Evolutionary conservation across 1,284 basidiomycete species (phyloP), one percentile per base, ranked within the genome.

Genomic region (Naganishia cerealis): DNA sequence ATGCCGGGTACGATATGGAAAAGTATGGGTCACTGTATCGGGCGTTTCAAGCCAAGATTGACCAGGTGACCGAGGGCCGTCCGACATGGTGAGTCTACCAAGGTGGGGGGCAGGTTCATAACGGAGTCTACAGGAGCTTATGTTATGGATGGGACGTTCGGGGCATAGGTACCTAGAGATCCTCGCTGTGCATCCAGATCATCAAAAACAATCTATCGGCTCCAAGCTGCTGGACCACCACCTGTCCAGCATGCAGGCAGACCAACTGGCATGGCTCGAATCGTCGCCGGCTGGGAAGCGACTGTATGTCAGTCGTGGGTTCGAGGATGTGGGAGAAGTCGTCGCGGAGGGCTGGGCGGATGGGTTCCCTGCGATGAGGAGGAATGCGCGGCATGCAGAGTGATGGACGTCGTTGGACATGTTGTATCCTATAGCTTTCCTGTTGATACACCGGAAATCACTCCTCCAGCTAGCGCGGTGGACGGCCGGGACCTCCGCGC

Each of bases 311-410:
- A 69, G 68, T 40, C 56, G 68, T 29, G 68, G 68, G 18, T 69
- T 66, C 42, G 63, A 61, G 40, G 66, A 66, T 55, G 57, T 65
- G 0, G 67, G 67, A 59, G 57, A 65, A 1, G 63, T 69, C 39
- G 56, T 56, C 8, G 67, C 67, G 7, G 62, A 65, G 24, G 67
- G 67, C 9, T 69, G 67, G 67, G 50, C 33, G 33, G 67, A 59
- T 24, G 67, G 62, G 21, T 69, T 69, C 33, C 67, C 67, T 18
- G 67, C 62, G 26, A 69, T 69, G 67, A 42, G 39, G 38, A 58
- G 67, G 58, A 53, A 42, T 50, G n/a, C 46, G 46, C 46, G 9
- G 46, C 21, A n/a, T 21, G 24, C 46, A 9, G 46, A 9, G n/a
- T 40, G 21, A 21, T 21, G 12, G 46, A 21, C n/a, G 24, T 18